phyloP scores from a whole-genome alignment of 208 protist genomes.

The Crithidia bombi region DNA sequence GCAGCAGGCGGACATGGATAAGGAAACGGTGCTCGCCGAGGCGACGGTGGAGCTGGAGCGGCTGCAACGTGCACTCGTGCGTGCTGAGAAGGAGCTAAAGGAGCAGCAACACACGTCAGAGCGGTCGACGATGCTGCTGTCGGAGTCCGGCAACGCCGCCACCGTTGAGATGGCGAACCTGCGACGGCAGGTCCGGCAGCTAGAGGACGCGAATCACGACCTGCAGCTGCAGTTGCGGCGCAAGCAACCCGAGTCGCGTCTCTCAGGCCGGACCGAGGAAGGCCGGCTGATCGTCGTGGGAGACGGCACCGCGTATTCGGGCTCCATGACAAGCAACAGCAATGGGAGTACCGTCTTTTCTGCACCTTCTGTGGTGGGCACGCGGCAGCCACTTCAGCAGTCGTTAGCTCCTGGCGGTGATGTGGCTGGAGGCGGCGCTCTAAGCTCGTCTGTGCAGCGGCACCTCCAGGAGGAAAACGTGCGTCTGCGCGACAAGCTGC shows the following conservation, averaged over 20 bases:
- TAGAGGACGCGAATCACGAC: constrained; percentile 25
- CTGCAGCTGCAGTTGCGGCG: constrained; percentile 26
- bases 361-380: not conserved
- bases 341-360: not conserved
- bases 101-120: constrained; percentile 21
- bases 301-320: no score
- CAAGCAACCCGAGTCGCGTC: not conserved
- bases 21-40: constrained; percentile 33
- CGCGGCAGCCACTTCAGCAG: no score
- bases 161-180: constrained; percentile 12
- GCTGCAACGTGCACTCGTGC: constrained; percentile 35
- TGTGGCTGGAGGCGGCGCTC: no score
- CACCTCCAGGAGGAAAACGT: constrained; percentile 34
- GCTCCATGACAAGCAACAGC: not conserved
- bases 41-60: constrained; percentile 45
- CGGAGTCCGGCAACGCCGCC: not conserved
- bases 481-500: constrained; percentile 22
- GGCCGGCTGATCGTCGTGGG: not conserved
- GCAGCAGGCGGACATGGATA: constrained; percentile 34
- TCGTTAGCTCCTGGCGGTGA: not conserved
- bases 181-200: constrained; percentile 21
- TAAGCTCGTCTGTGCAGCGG: not conserved
- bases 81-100: constrained; percentile 23
- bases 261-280: not conserved
- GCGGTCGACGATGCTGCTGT: constrained; percentile 1